Conservation (phyloP, 371 early-diverging fungal species). For the Coemansia sp. region DNA sequence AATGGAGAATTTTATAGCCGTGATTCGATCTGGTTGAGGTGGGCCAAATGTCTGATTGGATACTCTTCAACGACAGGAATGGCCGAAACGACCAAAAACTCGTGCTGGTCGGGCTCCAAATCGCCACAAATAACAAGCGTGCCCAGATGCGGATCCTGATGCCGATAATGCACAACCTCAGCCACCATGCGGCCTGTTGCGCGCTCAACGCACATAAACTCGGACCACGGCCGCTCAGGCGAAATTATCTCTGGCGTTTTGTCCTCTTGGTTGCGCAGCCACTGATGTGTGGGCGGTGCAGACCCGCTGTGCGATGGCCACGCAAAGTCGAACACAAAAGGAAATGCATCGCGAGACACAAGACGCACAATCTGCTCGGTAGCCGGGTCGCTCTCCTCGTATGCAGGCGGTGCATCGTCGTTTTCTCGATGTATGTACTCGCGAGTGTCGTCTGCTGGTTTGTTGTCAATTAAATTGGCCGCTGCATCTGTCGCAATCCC, state of each 20-base stretch:
- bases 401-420: slow-evolving; percentile 35
- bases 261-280: slow-evolving; percentile 31
- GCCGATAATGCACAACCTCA: slow-evolving; percentile 12
- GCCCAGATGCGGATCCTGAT: slow-evolving; percentile 11
- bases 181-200: slow-evolving; percentile 33
- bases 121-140: slow-evolving; percentile 35
- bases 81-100: slow-evolving; percentile 35
- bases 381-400: slow-evolving; percentile 23
- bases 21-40: background rate
- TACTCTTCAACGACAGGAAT: slow-evolving; percentile 41
- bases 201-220: slow-evolving; percentile 33
- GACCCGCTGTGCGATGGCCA: background rate
- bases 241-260: slow-evolving; percentile 9
- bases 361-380: slow-evolving; percentile 8
- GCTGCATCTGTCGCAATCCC: slow-evolving; percentile 15
- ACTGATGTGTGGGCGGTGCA: slow-evolving; percentile 3
- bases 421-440: slow-evolving; percentile 15
- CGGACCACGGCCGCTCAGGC: slow-evolving; percentile 14
- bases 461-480: slow-evolving; percentile 18
- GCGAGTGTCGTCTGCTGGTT: slow-evolving; percentile 11
- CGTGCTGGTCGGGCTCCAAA: slow-evolving; percentile 16
- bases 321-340: slow-evolving; percentile 27
- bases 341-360: slow-evolving; percentile 11
- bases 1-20: background rate
- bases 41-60: slow-evolving; percentile 8